Percentiles rank a stretch among this genome's conserved stretches.
Evolutionary conservation across 495 filamentous ascomycete species (phyloP).

Genomic region (Letharia lupina): DNA sequence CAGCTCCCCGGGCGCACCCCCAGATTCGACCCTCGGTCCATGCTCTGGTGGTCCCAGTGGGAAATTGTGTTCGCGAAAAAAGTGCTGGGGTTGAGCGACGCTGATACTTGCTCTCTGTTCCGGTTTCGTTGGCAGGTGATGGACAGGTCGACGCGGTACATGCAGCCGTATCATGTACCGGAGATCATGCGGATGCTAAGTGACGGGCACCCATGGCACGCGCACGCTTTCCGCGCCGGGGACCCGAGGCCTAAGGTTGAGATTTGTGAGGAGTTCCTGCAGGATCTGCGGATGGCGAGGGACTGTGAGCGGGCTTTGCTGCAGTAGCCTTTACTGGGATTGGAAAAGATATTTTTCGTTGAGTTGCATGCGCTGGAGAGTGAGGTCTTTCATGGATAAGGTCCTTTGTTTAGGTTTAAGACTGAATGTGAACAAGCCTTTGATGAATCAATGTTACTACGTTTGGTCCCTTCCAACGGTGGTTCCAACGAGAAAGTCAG

Average conservation of each 20-base stretch:
- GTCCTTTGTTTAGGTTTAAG: neutral
- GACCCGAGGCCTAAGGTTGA: neutral
- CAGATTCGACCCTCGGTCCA: neutral
- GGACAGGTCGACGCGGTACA: neutral
- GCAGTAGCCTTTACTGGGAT: neutral
- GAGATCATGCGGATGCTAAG: neutral
- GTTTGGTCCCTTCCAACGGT: neutral
- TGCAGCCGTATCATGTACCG: neutral
- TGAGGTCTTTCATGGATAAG: neutral
- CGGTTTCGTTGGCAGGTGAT: neutral
- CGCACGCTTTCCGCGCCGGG: neutral
- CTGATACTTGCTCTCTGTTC: neutral
- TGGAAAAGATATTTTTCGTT: neutral
- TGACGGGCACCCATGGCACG: neutral
- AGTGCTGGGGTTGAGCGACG: neutral
- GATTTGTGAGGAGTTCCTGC: neutral
- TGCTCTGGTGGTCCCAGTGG: slow-evolving; percentile 4
- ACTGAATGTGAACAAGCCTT: neutral
- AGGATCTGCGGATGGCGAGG: neutral
- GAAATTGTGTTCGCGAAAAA: slow-evolving; percentile 1
- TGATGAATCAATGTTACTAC: neutral
- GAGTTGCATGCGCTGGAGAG: neutral
- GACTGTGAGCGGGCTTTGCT: neutral
- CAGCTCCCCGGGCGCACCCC: neutral
- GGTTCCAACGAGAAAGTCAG: neutral